These are phyloP conservation scores for Periconia sp. DNA, from an alignment of 2,329 filamentous ascomycete genomes.

Conservation along the genomic window DNA sequence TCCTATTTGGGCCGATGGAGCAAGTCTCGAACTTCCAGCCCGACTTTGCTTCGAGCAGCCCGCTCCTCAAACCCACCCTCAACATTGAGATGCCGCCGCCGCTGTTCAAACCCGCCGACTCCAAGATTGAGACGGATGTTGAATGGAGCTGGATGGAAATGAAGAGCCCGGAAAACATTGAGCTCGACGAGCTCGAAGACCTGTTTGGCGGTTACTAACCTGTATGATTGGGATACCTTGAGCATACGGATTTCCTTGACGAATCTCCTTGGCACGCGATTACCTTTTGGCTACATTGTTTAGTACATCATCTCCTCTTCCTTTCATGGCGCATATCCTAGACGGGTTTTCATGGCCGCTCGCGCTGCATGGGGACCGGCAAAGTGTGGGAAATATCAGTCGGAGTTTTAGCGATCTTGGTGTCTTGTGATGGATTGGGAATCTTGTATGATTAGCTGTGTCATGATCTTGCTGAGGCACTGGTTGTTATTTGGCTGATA, in stretches of 20 bases:
- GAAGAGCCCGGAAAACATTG: conserved; percentile 83
- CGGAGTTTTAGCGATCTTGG: conserved; percentile 33
- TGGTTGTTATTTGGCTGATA: conserved; percentile 36
- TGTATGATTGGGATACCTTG: conserved; percentile 9
- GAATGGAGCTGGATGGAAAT: conserved; percentile 52
- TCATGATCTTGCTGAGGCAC: conserved; percentile 34
- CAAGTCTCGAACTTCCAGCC: conserved; percentile 45
- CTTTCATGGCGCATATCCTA: conserved; percentile 33
- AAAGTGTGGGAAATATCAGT: conserved; percentile 30
- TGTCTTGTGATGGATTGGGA: conserved; percentile 20
- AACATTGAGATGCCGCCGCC: conserved; percentile 41
- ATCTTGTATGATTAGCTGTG: conserved; percentile 32
- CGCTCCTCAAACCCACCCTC: conserved; percentile 50
- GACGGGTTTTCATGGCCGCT: conserved; percentile 36
- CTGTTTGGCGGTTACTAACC: conserved; percentile 76
- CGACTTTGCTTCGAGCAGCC: conserved; percentile 50
- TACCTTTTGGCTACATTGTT: conserved; percentile 17
- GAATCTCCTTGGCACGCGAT: conserved; percentile 34
- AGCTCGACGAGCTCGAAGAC: conserved; percentile 90
- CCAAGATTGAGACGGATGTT: conserved; percentile 40
- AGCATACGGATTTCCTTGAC: conserved; percentile 24
- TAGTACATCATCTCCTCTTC: conserved; percentile 33
- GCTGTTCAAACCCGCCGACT: conserved; percentile 36
- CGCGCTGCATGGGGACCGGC: conserved; percentile 32
- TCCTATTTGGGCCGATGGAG: conserved; percentile 56